These are phyloP conservation scores for Chytriomyces confervae DNA, from an alignment of 192 early-diverging fungal genomes.

Conservation along the genomic window DNA sequence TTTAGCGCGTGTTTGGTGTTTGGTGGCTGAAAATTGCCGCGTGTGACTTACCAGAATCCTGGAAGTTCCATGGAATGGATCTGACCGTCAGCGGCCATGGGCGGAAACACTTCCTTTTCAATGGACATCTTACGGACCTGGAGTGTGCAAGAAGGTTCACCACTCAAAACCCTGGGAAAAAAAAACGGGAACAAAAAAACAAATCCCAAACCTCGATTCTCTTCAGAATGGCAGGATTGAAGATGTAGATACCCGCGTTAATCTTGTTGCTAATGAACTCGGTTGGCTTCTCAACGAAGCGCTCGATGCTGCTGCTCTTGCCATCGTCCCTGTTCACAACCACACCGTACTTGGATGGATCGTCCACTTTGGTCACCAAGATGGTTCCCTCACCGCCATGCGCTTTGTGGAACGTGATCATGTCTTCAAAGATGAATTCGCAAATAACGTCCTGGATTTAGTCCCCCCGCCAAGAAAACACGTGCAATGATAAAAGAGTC, in stretches of 20 bases:
- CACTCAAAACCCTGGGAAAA: no score
- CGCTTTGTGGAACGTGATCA: constrained; percentile 85
- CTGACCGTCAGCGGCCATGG: constrained; percentile 83
- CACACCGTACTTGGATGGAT: constrained; percentile 99
- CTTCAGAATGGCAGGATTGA: constrained; percentile 88
- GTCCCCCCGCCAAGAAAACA: background rate
- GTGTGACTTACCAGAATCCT: constrained; percentile 78
- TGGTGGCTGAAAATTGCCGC: constrained; percentile 20
- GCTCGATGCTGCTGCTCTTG: constrained; percentile 76
- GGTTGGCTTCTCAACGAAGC: constrained; percentile 98
- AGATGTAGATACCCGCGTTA: constrained; percentile 99
- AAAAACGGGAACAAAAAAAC: no score
- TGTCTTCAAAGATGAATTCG: constrained; percentile 90
- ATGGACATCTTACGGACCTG: constrained; percentile 92
- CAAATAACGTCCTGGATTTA: constrained; percentile 78
- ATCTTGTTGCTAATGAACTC: constrained; percentile 96
- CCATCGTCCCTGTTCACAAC: constrained; percentile 77
- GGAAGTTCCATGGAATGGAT: constrained; percentile 93
- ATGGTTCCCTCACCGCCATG: constrained; percentile 97
- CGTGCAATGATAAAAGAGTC: no score
- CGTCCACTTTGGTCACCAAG: constrained; percentile 95
- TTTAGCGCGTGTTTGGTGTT: no score
- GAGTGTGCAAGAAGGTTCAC: background rate
- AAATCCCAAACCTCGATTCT: constrained; percentile 74
- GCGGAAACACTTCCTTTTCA: constrained; percentile 96